Conservation (phyloP, 2,329 filamentous ascomycete genomes). For the Scedosporium apiospermum region DNA sequence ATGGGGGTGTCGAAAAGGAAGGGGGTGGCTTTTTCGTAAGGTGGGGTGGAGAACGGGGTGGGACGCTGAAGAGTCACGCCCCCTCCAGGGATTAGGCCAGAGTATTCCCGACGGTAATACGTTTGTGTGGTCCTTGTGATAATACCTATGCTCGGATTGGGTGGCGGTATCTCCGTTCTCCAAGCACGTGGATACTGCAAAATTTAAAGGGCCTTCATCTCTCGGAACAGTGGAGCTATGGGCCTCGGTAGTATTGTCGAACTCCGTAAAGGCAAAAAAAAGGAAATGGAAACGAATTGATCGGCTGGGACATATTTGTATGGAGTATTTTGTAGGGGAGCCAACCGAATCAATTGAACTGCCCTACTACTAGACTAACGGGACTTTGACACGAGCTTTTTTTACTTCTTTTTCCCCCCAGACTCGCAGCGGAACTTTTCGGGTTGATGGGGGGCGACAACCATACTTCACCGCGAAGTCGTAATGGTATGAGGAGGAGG, state of each 20-base stretch:
- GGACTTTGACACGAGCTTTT: background rate
- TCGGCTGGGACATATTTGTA: too few relatives aligned
- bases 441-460: background rate
- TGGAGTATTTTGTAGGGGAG: background rate
- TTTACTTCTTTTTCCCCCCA: background rate
- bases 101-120: slow-evolving; percentile 3
- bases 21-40: background rate
- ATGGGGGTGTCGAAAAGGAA: background rate
- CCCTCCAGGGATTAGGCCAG: background rate
- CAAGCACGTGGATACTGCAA: slow-evolving; percentile 3
- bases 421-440: background rate
- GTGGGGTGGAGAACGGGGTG: background rate
- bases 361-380: background rate
- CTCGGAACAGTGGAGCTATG: background rate
- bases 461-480: background rate
- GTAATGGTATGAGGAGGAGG: background rate
- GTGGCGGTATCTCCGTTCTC: slow-evolving; percentile 5
- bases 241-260: background rate
- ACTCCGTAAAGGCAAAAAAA: background rate
- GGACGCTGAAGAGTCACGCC: background rate
- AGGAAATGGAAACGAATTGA: background rate
- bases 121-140: slow-evolving; percentile 1
- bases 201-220: background rate
- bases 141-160: background rate
- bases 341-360: background rate